Evolutionary conservation across 2,329 filamentous ascomycete species (phyloP), one percentile per base, ranked within the genome.

Genomic region (Colletotrichum eremochloae): DNA sequence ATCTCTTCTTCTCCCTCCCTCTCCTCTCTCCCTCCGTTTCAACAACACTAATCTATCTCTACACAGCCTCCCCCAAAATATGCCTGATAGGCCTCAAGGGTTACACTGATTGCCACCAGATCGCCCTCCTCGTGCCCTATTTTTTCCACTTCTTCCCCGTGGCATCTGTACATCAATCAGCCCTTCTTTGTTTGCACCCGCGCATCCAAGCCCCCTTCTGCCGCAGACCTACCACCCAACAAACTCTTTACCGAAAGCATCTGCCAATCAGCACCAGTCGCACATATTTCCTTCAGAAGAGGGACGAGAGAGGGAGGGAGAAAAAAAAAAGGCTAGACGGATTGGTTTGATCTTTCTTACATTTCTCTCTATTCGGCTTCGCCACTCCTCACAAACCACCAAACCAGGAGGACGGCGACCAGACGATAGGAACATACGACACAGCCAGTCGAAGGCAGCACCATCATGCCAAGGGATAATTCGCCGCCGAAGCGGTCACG

Each of bases 401-500:
- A 20, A 40, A 40, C 15, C 29, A 42, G 38, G 42, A 55, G 53
- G 44, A 36, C 24, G 29, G 50, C 55, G 15, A 5, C 9, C 31
- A n/a, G 8, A n/a, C 53, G 36, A 11, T 24, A 58, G 15, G 11
- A 55, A 44, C 20, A 58, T 44, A 18, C 20, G 46, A 55, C 9
- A 24, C 40, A 60, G 18, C 31, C 24, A 63, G 14, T 15, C 48
- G 33, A 20, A 12, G 40, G 42, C 62, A 66, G 6, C 52, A 56
- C 9, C 33, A 48, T 33, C 65, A 72, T 72, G 69, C 36, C 58
- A n/a, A 58, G 69, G 62, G 44, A 61, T 52, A 61, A 53, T 12
- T 72, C 69, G 15, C 69, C 69, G 58, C 36, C 60, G 38, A 60
- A 64, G 46, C 73, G 73, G 36, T 61, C 73, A n/a, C 63, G 71